Evolutionary conservation across 495 filamentous ascomycete species (phyloP).

Genomic region (Pseudomonodictys pantanalensis): DNA sequence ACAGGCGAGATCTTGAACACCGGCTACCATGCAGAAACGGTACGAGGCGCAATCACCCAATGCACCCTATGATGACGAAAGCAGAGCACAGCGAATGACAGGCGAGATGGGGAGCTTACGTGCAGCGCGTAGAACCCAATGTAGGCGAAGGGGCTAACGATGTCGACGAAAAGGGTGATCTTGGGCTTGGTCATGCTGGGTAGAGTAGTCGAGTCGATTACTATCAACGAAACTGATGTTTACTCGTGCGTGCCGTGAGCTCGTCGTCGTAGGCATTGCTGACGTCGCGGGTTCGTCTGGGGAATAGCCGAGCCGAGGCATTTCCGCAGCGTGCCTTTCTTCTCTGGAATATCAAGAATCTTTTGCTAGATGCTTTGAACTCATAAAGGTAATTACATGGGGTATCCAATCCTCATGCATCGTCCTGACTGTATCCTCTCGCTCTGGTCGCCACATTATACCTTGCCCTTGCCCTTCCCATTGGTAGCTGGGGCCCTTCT

Average conservation of each 20-base stretch:
- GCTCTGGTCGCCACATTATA: neutral
- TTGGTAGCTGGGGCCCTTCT: slow-evolving; percentile 47
- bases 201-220: neutral
- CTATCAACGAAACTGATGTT: neutral
- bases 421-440: too few species aligned
- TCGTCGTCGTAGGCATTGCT: too few species aligned
- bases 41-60: neutral
- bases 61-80: slow-evolving; percentile 5
- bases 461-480: slow-evolving; percentile 6
- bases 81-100: neutral
- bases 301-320: neutral
- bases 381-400: neutral
- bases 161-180: slow-evolving; percentile 65
- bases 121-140: slow-evolving; percentile 62
- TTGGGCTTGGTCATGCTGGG: slow-evolving; percentile 46
- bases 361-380: neutral
- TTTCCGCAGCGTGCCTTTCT: neutral
- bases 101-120: slow-evolving; percentile 41
- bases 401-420: neutral
- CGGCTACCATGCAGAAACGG: neutral
- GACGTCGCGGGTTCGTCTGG: too few species aligned
- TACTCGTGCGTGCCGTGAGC: too few species aligned
- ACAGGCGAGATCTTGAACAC: too few species aligned
- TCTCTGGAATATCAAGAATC: neutral
- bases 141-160: slow-evolving; percentile 70